Percentiles rank a stretch among this genome's conserved stretches.
These are phyloP conservation scores for Centrapalus pauciflorus DNA, from an alignment of 129 eudicot genomes.

Conservation along the genomic window DNA sequence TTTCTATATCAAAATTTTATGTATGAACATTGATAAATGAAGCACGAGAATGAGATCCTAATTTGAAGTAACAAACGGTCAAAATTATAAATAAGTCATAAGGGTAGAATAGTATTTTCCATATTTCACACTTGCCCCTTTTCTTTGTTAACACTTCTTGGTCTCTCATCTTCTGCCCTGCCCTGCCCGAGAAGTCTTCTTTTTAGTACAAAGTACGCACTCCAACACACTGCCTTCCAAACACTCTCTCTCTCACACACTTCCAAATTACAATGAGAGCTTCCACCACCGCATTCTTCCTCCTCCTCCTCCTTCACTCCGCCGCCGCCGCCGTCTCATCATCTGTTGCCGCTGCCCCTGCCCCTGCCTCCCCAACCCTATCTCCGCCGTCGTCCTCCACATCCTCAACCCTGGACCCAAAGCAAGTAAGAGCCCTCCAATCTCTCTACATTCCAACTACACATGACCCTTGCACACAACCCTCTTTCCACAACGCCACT, in stretches of 20 bases:
- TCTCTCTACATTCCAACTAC: conserved; percentile 29
- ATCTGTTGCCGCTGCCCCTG: background rate
- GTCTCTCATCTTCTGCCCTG: background rate
- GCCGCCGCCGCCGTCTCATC: background rate
- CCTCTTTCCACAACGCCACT: conserved; percentile 50
- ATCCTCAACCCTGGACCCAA: conserved; percentile 24
- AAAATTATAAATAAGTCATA: background rate
- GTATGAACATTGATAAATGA: too few relatives aligned
- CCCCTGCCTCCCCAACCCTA: background rate
- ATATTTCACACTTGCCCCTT: background rate
- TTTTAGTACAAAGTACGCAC: conserved; percentile 2
- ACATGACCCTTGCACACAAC: conserved; percentile 57
- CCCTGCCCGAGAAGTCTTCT: conserved; percentile 6
- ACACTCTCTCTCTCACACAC: conserved; percentile 9
- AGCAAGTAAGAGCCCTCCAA: conserved; percentile 18
- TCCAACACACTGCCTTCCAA: conserved; percentile 1
- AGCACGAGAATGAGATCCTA: too few relatives aligned
- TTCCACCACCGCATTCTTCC: background rate
- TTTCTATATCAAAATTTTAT: too few relatives aligned
- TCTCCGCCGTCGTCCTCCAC: conserved; percentile 2
- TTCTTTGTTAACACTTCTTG: conserved; percentile 15
- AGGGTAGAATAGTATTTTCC: conserved; percentile 2
- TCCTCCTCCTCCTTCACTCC: background rate
- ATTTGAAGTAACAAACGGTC: background rate
- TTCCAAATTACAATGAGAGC: background rate